A percentile compares a stretch with the other conserved stretches of the same genome.
Evolutionary conservation across 2,329 filamentous ascomycete species (phyloP).

Genomic region (Phoma sp.): DNA sequence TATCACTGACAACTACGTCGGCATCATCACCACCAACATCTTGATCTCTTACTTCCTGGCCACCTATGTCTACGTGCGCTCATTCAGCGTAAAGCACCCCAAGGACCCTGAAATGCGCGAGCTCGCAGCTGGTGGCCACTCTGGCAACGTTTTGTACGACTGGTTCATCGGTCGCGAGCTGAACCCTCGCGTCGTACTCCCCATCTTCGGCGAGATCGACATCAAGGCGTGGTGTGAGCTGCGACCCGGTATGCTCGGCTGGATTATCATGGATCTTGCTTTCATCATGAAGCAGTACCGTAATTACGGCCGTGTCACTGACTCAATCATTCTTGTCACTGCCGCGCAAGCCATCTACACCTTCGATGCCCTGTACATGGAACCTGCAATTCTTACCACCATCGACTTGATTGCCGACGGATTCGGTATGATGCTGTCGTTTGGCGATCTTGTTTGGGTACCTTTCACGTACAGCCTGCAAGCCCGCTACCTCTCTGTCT

Average conservation of each 20-base stretch:
- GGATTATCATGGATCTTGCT: conserved; percentile 83
- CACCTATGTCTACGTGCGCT: conserved; percentile 79
- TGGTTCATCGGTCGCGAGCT: conserved; percentile 97
- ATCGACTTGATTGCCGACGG: conserved; percentile 94
- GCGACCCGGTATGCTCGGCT: conserved; percentile 88
- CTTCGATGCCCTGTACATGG: conserved; percentile 84
- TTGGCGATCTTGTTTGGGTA: conserved; percentile 91
- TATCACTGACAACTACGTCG: conserved; percentile 88
- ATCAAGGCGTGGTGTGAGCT: conserved; percentile 91
- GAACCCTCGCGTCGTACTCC: conserved; percentile 82
- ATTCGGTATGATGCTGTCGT: conserved; percentile 93
- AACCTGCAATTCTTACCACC: conserved; percentile 86
- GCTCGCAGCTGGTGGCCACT: conserved; percentile 80
- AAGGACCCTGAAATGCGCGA: conserved; percentile 75
- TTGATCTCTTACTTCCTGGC: conserved; percentile 75
- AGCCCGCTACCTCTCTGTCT: conserved; percentile 80
- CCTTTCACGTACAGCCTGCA: conserved; percentile 89
- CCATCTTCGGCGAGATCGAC: conserved; percentile 82
- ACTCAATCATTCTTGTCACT: conserved; percentile 82
- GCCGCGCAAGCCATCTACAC: conserved; percentile 81
- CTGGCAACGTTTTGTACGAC: conserved; percentile 88
- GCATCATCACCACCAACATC: conserved; percentile 83
- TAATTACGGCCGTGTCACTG: conserved; percentile 80
- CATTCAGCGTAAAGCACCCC: conserved; percentile 76
- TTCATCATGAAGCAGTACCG: conserved; percentile 89